Base-by-base conservation (phyloP, 169 alveolate species). In the Eimeria maxima region DNA sequence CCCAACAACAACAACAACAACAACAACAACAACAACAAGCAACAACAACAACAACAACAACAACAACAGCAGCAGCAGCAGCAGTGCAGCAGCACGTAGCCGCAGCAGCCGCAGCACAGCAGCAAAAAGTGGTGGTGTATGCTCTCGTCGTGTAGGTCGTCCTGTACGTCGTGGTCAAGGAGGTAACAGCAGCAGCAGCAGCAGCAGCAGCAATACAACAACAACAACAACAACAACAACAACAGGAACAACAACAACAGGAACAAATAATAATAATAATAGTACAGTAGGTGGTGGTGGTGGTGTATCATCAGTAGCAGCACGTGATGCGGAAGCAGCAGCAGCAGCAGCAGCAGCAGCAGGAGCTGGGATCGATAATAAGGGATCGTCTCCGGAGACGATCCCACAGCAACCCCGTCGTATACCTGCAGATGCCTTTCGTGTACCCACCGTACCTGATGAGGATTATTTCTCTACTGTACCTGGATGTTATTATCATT, bases 391-490 rank as follows among this genome's bases (percentile, higher is more conserved):
- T 29, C 5, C 60, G 65, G 89, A 78, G 60, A 45, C 29, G 38
- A 38, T 78, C 27, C 89, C 60, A 22, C 89, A 78, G 89, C n/a
- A n/a, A n/a, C 65, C 67, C 60, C 8, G 89, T 8, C 42, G 89
- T 18, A 78, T 78, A 27, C 89, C 89, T 16, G 89, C 89, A 16
- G 89, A 78, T 22, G 89, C 89, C 89, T 78, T 78, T 29, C 57
- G 89, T 5, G 89, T 78, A 22, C 89, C 89, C 60, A 78, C 89
- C 5, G 89, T 90, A 8, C 95, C 95, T 16, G 87, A 69, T 33
- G 95, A 90, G n/a, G 90, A 90, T 69, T 90, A 90, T 73, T 90
- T 63, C 89, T 90, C 87, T 65, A 76, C 50, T 5, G 95, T 90
- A 2, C 95, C 95, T 8, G 95, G 95, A 24, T 60, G 76, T 29